phyloP scores from a whole-genome alignment of 1,284 basidiomycete species.

The Leucoagaricus sp. region DNA sequence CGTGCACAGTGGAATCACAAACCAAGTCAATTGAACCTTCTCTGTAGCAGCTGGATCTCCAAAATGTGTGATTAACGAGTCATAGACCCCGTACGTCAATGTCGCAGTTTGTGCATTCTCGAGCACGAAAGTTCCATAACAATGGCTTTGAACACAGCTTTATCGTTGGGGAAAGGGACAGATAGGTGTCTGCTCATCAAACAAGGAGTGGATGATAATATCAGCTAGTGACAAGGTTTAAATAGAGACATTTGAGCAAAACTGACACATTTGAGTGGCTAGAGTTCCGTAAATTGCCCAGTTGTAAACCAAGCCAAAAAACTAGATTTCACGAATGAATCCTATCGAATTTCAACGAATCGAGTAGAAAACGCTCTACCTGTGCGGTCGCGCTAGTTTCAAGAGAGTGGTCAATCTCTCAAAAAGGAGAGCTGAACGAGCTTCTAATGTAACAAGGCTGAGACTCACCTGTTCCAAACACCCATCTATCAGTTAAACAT shows the following conservation, averaged over 20 bases:
- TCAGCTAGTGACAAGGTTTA: neutral
- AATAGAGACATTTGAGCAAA: conserved; percentile 1
- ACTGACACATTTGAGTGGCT: conserved; percentile 1
- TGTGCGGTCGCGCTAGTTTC: neutral
- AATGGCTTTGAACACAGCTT: conserved; percentile 18
- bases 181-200: conserved; percentile 21
- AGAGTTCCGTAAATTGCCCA: neutral
- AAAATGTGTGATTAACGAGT: neutral
- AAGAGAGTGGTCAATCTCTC: neutral
- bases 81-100: neutral
- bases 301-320: neutral
- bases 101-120: conserved; percentile 24
- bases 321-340: neutral
- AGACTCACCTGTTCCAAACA: neutral
- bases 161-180: conserved; percentile 25
- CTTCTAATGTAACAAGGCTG: neutral
- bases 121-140: conserved; percentile 22
- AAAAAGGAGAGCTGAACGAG: too few species aligned
- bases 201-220: neutral
- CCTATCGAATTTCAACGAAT: too few species aligned
- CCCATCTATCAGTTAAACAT: neutral
- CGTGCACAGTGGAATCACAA: neutral
- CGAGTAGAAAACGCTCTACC: too few species aligned
- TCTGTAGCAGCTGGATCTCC: neutral
- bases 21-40: neutral